phyloP scores from a whole-genome alignment of 192 early-diverging fungal genomes.

The Gaertneriomyces semiglobifer region DNA sequence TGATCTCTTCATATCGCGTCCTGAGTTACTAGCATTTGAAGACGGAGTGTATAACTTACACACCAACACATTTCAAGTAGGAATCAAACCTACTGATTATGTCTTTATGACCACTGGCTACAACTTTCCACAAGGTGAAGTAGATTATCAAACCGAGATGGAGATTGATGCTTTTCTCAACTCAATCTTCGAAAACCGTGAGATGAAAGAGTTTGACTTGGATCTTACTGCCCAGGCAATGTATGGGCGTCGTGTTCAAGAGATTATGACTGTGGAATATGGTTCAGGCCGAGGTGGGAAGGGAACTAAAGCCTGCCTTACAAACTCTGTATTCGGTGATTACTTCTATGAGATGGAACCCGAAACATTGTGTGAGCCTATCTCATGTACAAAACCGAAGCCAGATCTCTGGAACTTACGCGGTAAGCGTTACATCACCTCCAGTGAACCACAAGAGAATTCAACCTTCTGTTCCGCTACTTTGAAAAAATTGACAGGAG shows the following conservation, averaged over 20 bases:
- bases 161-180: too few relatives aligned
- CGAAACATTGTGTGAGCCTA: too few relatives aligned
- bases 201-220: too few relatives aligned
- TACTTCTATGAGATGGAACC: slow-evolving; percentile 7
- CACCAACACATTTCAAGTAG: not conserved
- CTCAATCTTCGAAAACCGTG: too few relatives aligned
- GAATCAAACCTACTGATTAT: slow-evolving; percentile 13
- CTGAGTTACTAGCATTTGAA: slow-evolving; percentile 14
- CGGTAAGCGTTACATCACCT: slow-evolving; percentile 6
- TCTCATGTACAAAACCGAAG: too few relatives aligned
- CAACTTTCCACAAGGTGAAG: slow-evolving; percentile 6
- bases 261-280: slow-evolving; percentile 7
- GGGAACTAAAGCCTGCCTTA: slow-evolving; percentile 9
- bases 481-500: too few relatives aligned
- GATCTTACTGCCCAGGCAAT: too few relatives aligned
- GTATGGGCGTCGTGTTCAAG: slow-evolving; percentile 8
- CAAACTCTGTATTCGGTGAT: not conserved
- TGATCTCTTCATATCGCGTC: slow-evolving; percentile 22
- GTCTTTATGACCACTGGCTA: slow-evolving; percentile 16
- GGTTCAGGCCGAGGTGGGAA: slow-evolving; percentile 18
- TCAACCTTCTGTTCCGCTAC: too few relatives aligned
- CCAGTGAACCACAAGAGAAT: too few relatives aligned
- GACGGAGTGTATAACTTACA: slow-evolving; percentile 21
- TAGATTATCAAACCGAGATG: too few relatives aligned
- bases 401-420: too few relatives aligned